A percentile compares a stretch with the other conserved stretches of the same genome.
phyloP scores from a whole-genome alignment of 75 land plant genomes.

The Cryptomeria japonica region DNA sequence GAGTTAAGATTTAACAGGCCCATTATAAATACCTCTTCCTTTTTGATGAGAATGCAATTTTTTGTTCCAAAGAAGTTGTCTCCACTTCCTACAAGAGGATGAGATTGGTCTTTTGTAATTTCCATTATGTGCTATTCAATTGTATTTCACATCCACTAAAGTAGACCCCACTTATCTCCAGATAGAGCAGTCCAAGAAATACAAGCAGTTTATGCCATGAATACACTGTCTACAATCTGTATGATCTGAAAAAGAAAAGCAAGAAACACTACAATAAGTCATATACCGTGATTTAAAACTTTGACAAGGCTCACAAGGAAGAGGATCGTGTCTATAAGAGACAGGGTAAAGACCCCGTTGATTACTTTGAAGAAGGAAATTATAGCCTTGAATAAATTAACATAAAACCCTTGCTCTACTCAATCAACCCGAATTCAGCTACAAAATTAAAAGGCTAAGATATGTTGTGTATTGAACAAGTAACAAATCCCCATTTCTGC shows the following conservation, averaged over 20 bases:
- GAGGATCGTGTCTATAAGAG: not conserved
- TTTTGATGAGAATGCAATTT: conserved; percentile 32
- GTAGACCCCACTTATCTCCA: conserved; percentile 42
- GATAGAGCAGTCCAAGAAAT: conserved; percentile 42
- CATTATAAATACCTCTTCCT: conserved; percentile 14
- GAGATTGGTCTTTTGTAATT: conserved; percentile 31
- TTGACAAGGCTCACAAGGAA: not conserved
- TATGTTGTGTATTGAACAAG: no score
- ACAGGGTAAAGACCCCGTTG: not conserved
- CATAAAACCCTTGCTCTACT: not conserved
- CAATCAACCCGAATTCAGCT: no score
- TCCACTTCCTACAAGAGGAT: conserved; percentile 27
- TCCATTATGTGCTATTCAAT: conserved; percentile 20
- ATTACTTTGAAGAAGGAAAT: not conserved
- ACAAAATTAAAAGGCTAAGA: no score
- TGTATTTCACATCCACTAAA: conserved; percentile 2
- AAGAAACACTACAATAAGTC: not conserved
- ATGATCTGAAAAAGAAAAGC: conserved; percentile 31
- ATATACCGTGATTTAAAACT: not conserved
- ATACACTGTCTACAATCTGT: conserved; percentile 41
- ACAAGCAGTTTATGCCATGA: conserved; percentile 61
- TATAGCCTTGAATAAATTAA: not conserved
- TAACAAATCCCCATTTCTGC: no score
- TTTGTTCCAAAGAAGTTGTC: conserved; percentile 58
- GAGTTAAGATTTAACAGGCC: no score